phyloP scores from a whole-genome alignment of 2,329 filamentous ascomycete genomes.

The Beauveria australis region DNA sequence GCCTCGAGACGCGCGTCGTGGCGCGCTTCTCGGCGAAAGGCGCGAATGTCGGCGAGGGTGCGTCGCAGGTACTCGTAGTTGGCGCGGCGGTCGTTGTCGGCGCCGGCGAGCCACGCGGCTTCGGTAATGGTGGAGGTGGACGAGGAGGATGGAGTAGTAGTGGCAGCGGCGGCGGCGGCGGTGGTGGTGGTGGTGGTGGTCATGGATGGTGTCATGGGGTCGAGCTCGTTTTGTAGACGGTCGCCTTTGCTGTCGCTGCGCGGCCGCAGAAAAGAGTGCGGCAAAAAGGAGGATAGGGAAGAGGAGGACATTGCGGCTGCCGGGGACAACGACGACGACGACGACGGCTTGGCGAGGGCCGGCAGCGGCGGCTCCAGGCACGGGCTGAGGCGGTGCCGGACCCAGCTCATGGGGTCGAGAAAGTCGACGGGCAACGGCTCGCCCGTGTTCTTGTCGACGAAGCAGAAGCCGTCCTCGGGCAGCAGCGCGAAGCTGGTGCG shows the following conservation, averaged over 20 bases:
- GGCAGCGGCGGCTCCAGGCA: conserved; percentile 64
- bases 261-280: conserved; percentile 32
- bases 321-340: conserved; percentile 13
- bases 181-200: conserved; percentile 13
- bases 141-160: not conserved
- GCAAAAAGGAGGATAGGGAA: conserved; percentile 40
- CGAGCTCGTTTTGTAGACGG: conserved; percentile 34
- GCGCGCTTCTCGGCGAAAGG: conserved; percentile 68
- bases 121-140: not conserved
- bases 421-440: conserved; percentile 80
- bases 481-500: conserved; percentile 78
- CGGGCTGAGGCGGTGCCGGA: conserved; percentile 68
- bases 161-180: conserved; percentile 11
- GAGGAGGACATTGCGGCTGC: too few relatives aligned
- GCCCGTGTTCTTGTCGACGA: conserved; percentile 72
- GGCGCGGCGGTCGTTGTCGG: conserved; percentile 21
- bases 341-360: conserved; percentile 32
- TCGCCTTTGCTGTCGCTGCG: conserved; percentile 36
- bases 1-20: conserved; percentile 51
- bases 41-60: conserved; percentile 61
- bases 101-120: conserved; percentile 16
- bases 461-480: conserved; percentile 80
- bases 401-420: conserved; percentile 72
- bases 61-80: conserved; percentile 61
- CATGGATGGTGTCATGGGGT: conserved; percentile 21